These are phyloP conservation scores for Echria macrotheca DNA, from an alignment of 495 filamentous ascomycete species.

Conservation along the genomic window DNA sequence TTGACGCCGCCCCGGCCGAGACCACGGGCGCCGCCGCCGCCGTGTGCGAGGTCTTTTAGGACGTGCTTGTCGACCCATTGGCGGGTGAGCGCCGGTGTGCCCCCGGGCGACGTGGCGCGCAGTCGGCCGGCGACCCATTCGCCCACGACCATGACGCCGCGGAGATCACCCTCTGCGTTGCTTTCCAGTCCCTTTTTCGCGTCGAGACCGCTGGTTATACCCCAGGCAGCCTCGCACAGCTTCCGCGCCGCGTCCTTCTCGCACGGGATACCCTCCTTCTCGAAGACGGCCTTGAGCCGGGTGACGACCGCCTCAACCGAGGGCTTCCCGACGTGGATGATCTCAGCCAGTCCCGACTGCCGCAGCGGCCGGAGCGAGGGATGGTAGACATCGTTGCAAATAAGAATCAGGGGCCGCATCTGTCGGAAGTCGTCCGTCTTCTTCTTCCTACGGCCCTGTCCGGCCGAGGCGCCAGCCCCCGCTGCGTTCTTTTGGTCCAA, in stretches of 20 bases:
- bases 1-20: constrained; percentile 71
- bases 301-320: constrained; percentile 79
- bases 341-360: constrained; percentile 73
- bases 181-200: constrained; percentile 51
- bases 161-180: constrained; percentile 81
- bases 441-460: constrained; percentile 35
- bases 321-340: constrained; percentile 88
- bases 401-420: constrained; percentile 80
- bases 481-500: constrained; percentile 77
- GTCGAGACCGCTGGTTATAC: constrained; percentile 59
- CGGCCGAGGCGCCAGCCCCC: constrained; percentile 30
- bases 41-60: constrained; percentile 61
- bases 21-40: constrained; percentile 70
- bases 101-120: constrained; percentile 42
- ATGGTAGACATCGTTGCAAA: constrained; percentile 98
- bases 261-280: constrained; percentile 75
- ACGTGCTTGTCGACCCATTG: constrained; percentile 81
- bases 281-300: constrained; percentile 76
- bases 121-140: constrained; percentile 91
- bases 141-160: constrained; percentile 86
- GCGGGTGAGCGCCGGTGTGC: constrained; percentile 54
- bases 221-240: constrained; percentile 89
- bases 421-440: constrained; percentile 80
- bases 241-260: constrained; percentile 84
- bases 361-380: constrained; percentile 79